A percentile compares a stretch with the other conserved stretches of the same genome.
Evolutionary conservation across 2,329 filamentous ascomycete species (phyloP).

Genomic region (Cladorrhinum sp.): DNA sequence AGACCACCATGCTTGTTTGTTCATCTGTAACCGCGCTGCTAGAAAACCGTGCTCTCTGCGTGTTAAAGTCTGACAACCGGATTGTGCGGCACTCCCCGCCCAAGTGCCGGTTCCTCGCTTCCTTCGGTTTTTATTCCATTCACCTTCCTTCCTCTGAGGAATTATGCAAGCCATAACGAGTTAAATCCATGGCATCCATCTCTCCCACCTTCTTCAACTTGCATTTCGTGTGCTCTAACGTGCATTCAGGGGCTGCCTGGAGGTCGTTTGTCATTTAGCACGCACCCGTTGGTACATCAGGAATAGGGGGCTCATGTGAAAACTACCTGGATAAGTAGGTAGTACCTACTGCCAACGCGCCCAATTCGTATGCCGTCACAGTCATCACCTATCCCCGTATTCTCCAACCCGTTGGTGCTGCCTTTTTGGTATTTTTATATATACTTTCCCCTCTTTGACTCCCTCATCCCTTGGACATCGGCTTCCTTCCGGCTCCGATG

Average conservation of each 20-base stretch:
- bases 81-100: background rate
- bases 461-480: constrained; percentile 8
- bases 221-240: background rate
- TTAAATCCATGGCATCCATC: background rate
- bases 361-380: background rate
- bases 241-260: constrained; percentile 11
- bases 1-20: background rate
- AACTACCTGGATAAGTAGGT: background rate
- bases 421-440: background rate
- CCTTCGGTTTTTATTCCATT: background rate
- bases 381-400: background rate
- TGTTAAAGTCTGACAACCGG: background rate
- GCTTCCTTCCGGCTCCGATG: constrained; percentile 30
- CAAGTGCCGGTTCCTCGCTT: constrained; percentile 6
- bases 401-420: background rate
- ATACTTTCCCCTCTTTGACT: constrained; percentile 4
- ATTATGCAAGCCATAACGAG: background rate
- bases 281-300: constrained; percentile 2
- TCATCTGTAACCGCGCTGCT: background rate
- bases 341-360: background rate
- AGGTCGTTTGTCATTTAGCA: background rate
- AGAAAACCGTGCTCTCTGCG: background rate
- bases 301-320: constrained; percentile 14
- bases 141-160: background rate
- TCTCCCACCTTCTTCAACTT: background rate